These are phyloP conservation scores for Boletus vermiculosoides DNA, from an alignment of 768 basidiomycete genomes.

Conservation along the genomic window DNA sequence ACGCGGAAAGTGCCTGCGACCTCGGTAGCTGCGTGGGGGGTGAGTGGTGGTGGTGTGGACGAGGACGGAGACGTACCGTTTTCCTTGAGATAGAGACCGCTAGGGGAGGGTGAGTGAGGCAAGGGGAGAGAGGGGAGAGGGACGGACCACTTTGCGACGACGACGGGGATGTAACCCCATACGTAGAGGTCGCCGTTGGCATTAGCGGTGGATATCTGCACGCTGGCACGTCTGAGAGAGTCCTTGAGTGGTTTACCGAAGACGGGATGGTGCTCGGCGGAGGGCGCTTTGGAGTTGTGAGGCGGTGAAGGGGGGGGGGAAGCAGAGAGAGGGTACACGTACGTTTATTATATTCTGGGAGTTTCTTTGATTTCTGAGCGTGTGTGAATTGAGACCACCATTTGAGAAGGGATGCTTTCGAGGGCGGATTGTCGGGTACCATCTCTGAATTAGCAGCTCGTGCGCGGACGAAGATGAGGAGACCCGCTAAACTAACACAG, in stretches of 20 bases:
- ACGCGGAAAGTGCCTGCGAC: constrained; percentile 93
- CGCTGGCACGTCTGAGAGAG: constrained; percentile 81
- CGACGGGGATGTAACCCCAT: constrained; percentile 94
- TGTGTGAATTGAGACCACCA: constrained; percentile 83
- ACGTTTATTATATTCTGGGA: constrained; percentile 46
- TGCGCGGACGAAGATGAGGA: no score
- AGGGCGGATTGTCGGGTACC: constrained; percentile 36
- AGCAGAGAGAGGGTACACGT: constrained; percentile 11
- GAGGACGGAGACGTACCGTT: constrained; percentile 53
- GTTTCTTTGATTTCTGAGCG: constrained; percentile 60
- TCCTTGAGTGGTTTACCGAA: constrained; percentile 86
- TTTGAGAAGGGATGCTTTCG: constrained; percentile 63
- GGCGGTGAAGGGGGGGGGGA: not conserved
- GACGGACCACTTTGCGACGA: constrained; percentile 93
- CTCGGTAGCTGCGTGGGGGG: constrained; percentile 64
- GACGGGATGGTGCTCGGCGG: constrained; percentile 51
- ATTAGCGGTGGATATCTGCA: constrained; percentile 90
- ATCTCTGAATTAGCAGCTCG: constrained; percentile 1
- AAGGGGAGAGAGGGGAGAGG: not conserved
- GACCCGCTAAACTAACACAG: not conserved
- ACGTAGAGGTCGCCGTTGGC: constrained; percentile 80
- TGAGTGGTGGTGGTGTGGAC: not conserved
- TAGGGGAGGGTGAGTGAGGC: constrained; percentile 31
- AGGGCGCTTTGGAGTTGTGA: constrained; percentile 20
- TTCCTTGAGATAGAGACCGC: constrained; percentile 93